Percentiles rank a stretch among this genome's conserved stretches.
phyloP scores from a whole-genome alignment of 495 filamentous ascomycete species.

The Aspergillus avenaceus region DNA sequence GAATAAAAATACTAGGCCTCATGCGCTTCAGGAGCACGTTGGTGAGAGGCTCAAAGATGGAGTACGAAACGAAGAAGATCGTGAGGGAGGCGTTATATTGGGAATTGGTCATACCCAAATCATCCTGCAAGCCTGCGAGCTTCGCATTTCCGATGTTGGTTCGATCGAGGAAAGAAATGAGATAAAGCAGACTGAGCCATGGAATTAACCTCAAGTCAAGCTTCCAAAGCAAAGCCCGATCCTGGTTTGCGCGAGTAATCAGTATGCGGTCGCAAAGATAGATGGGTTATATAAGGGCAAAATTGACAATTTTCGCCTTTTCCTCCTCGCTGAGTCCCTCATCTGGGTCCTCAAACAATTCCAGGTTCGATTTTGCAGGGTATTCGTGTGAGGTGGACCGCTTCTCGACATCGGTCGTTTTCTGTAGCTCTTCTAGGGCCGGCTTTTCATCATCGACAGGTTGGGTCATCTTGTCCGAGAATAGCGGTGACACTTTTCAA shows the following conservation, averaged over 20 bases:
- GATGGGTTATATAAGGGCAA: neutral
- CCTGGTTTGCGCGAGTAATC: constrained; percentile 35
- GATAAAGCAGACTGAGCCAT: constrained; percentile 82
- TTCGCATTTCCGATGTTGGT: constrained; percentile 89
- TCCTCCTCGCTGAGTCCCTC: constrained; percentile 64
- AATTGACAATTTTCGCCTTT: constrained; percentile 59
- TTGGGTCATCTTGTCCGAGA: constrained; percentile 16
- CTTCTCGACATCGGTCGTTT: constrained; percentile 22
- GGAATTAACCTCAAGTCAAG: constrained; percentile 70
- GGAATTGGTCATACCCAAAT: constrained; percentile 58
- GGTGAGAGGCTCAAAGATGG: constrained; percentile 79
- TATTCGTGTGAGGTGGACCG: neutral
- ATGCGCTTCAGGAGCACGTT: constrained; percentile 81
- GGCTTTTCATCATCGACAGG: constrained; percentile 18
- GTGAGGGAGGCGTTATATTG: constrained; percentile 78
- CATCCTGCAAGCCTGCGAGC: constrained; percentile 64
- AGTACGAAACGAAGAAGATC: constrained; percentile 92
- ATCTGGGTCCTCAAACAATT: constrained; percentile 57
- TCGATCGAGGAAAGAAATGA: constrained; percentile 67
- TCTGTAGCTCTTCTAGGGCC: constrained; percentile 1
- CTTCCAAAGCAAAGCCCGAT: constrained; percentile 63
- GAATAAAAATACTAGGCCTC: constrained; percentile 68
- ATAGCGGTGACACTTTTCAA: too few relatives aligned
- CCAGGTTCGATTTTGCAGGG: constrained; percentile 8
- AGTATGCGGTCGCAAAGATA: neutral